A percentile compares a stretch with the other conserved stretches of the same genome.
Conservation (phyloP, 805 yeast species). For the Ogataea nitratoaversa region DNA sequence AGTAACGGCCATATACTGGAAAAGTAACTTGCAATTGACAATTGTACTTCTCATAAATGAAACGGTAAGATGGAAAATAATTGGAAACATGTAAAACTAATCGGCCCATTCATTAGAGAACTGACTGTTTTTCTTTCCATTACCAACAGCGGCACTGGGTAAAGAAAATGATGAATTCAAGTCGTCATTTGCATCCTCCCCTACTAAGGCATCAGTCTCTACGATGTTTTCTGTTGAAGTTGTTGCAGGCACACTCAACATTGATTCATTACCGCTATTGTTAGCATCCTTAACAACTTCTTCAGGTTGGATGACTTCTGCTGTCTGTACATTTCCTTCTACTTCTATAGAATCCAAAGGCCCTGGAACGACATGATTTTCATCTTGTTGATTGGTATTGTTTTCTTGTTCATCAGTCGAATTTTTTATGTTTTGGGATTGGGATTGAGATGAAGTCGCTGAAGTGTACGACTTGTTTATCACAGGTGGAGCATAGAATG, state of each 20-base stretch:
- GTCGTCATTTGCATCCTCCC: conserved; percentile 1
- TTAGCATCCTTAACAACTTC: too few species aligned
- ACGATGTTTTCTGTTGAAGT: not conserved
- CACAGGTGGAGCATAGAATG: conserved; percentile 20
- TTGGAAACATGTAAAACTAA: not conserved
- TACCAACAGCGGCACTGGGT: conserved; percentile 14
- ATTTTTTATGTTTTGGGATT: too few species aligned
- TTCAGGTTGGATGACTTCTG: too few species aligned
- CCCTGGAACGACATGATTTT: not conserved
- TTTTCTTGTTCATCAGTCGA: not conserved
- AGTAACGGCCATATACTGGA: too few species aligned
- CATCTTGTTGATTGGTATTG: not conserved
- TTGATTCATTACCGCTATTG: too few species aligned
- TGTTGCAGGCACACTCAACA: not conserved
- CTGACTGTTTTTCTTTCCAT: conserved; percentile 1
- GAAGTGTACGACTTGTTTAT: conserved; percentile 12
- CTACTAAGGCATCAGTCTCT: conserved; percentile 1
- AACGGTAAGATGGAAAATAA: too few species aligned
- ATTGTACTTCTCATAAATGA: too few species aligned
- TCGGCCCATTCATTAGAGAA: conserved; percentile 4
- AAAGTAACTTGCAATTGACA: too few species aligned
- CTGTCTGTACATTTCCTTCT: too few species aligned
- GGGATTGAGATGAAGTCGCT: not conserved
- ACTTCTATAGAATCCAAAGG: too few species aligned
- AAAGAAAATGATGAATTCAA: conserved; percentile 17